Evolutionary conservation across 805 yeast species (phyloP).

Genomic region (Saturnispora ahearnii): DNA sequence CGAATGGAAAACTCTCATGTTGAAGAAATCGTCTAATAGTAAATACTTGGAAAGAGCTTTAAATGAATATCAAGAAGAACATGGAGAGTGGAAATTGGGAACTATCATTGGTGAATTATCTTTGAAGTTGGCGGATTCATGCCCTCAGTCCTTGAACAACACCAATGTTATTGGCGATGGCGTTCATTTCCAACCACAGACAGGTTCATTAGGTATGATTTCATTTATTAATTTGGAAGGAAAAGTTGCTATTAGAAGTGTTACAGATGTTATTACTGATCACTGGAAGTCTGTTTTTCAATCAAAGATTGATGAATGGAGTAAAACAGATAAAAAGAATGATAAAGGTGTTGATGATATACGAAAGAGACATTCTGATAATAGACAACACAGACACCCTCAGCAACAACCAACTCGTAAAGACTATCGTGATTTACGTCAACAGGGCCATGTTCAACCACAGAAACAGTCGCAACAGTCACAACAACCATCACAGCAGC

Average conservation of each 20-base stretch:
- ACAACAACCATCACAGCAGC: no score
- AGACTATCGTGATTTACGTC: neutral
- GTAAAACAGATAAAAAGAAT: neutral
- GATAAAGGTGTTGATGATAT: neutral
- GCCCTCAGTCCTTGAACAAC: neutral
- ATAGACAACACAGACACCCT: neutral
- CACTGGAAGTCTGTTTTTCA: constrained; percentile 5
- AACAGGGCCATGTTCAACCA: neutral
- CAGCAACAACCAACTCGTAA: neutral
- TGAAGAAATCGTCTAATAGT: neutral
- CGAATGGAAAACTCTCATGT: neutral
- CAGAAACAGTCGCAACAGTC: neutral
- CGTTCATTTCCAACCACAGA: constrained; percentile 5
- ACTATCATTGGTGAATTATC: neutral
- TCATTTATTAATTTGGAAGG: constrained; percentile 5
- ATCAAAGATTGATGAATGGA: neutral
- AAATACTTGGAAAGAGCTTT: neutral
- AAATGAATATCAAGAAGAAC: neutral
- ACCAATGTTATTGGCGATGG: constrained; percentile 3
- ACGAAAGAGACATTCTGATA: neutral
- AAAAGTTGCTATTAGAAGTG: constrained; percentile 6
- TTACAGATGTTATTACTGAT: constrained; percentile 3
- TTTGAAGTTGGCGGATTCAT: neutral
- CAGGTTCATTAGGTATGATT: constrained; percentile 1
- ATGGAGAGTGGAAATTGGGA: neutral